phyloP scores from a whole-genome alignment of 495 filamentous ascomycete genomes.

The Trichoderma gamsii region DNA sequence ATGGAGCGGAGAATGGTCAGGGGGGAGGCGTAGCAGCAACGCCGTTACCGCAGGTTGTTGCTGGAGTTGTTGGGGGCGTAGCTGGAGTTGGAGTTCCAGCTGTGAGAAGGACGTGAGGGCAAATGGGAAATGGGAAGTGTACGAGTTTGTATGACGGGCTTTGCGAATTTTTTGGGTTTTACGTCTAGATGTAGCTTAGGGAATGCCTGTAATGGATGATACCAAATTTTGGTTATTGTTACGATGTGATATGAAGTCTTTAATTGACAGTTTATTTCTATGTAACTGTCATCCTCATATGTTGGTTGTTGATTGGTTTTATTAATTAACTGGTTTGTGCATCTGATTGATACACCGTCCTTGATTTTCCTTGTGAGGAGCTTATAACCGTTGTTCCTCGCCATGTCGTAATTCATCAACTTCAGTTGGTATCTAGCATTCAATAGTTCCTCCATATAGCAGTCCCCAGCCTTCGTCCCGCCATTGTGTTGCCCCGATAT shows the following conservation, averaged over 20 bases:
- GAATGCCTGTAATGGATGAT: slow-evolving; percentile 11
- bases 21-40: slow-evolving; percentile 17
- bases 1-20: not conserved
- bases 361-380: no score
- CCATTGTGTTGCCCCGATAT: not conserved
- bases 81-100: not conserved
- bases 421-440: no score
- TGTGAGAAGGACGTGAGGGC: not conserved
- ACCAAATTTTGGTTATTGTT: not conserved
- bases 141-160: not conserved
- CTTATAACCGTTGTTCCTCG: no score
- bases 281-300: no score
- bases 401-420: no score
- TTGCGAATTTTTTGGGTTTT: not conserved
- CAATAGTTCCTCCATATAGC: no score
- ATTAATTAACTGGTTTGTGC: no score
- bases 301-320: not conserved
- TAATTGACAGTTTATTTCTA: not conserved
- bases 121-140: not conserved
- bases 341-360: no score
- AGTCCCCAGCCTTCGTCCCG: no score
- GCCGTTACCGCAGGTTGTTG: not conserved
- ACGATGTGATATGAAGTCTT: not conserved
- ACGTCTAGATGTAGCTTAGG: not conserved
- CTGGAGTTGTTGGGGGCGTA: not conserved